These are phyloP conservation scores for Eucalyptus dawsonii DNA, from an alignment of 345 rosid species.

Conservation along the genomic window DNA sequence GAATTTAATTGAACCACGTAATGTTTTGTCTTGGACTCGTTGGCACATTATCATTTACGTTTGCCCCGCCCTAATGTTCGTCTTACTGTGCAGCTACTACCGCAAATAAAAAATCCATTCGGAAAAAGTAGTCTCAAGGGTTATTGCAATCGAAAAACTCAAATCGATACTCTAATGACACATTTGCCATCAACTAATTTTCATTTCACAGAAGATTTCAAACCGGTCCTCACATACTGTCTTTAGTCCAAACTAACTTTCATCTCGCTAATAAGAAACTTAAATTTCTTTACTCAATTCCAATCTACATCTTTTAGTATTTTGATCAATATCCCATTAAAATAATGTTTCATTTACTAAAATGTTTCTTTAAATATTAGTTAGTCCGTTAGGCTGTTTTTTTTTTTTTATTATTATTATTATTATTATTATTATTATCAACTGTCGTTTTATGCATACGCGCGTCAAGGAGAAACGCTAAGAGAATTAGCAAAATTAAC, in stretches of 20 bases:
- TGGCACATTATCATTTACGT: neutral
- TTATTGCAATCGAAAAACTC: rapidly evolving
- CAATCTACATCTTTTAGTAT: neutral
- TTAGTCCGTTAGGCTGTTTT: neutral
- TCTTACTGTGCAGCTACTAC: neutral
- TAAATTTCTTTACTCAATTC: neutral
- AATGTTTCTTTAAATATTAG: neutral
- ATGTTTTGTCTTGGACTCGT: neutral
- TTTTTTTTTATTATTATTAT: no score
- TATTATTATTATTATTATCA: no score
- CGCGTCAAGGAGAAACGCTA: neutral
- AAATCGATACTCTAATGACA: neutral
- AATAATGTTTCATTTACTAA: neutral
- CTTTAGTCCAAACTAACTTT: neutral
- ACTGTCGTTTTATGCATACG: neutral
- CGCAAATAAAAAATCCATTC: no score
- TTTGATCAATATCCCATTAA: neutral
- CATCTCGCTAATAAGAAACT: neutral
- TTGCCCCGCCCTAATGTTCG: neutral
- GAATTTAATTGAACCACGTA: neutral
- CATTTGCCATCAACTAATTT: no score
- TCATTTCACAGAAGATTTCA: no score
- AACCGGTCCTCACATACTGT: rapidly evolving
- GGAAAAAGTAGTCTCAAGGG: no score
- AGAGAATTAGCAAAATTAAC: neutral